Evolutionary conservation across 495 filamentous ascomycete genomes (phyloP).

Genomic region (Aspergillus bridgeri): DNA sequence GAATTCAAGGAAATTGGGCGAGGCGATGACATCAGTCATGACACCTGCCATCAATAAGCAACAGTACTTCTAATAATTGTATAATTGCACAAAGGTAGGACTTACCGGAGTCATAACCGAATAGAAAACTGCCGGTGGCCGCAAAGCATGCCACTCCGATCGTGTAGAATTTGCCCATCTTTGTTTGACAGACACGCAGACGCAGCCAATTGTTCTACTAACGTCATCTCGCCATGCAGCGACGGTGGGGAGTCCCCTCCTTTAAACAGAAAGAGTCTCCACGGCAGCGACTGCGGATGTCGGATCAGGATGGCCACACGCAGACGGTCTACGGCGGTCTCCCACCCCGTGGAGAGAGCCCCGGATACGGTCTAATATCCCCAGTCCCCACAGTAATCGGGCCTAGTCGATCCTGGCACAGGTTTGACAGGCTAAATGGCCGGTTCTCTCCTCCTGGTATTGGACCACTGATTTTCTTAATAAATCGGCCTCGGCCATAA

Average conservation of each 20-base stretch:
- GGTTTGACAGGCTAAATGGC: neutral
- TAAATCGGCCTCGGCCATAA: neutral
- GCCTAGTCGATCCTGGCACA: neutral
- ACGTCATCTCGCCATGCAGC: neutral
- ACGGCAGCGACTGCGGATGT: too few species aligned
- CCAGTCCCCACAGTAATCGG: neutral
- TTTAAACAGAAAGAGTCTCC: neutral
- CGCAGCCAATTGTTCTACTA: neutral
- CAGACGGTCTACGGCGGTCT: neutral
- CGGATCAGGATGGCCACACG: neutral
- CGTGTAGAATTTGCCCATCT: constrained; percentile 6
- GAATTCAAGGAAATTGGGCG: constrained; percentile 42
- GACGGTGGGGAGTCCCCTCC: neutral
- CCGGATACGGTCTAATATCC: neutral
- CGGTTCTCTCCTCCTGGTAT: neutral
- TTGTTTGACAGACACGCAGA: neutral
- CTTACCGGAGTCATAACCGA: constrained; percentile 9
- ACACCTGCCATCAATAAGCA: constrained; percentile 29
- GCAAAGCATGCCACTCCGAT: constrained; percentile 8
- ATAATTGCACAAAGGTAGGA: neutral
- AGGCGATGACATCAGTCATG: constrained; percentile 53
- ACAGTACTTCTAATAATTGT: neutral
- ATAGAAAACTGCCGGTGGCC: constrained; percentile 7
- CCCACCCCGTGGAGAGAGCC: neutral
- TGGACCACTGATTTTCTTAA: neutral